Percentiles rank a stretch among this genome's conserved stretches.
Conservation (phyloP, 1,139 yeast species). For the Nakaseomyces kungkrabaensis region DNA sequence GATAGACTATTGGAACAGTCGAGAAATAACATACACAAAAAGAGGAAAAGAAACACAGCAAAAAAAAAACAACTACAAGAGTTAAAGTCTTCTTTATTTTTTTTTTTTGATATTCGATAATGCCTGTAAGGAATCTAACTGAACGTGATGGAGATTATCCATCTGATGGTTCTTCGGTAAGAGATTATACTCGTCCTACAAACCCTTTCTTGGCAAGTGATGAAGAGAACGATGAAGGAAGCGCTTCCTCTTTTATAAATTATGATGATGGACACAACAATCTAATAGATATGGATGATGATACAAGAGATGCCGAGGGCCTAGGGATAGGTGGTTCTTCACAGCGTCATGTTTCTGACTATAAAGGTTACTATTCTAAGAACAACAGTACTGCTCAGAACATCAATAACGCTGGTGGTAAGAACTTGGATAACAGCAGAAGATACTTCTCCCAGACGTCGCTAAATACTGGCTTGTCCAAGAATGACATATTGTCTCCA, state of each 20-base stretch:
- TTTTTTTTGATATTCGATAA: not conserved
- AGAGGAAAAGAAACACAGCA: not conserved
- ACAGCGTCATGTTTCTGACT: conserved; percentile 15
- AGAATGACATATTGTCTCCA: conserved; percentile 32
- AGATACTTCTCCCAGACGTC: conserved; percentile 6
- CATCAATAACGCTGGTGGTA: not conserved
- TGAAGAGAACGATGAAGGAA: conserved; percentile 14
- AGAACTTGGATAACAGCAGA: conserved; percentile 5
- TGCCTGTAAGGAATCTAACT: conserved; percentile 6
- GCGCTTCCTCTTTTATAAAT: conserved; percentile 5
- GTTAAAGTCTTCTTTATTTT: not conserved
- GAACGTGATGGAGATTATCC: conserved; percentile 1
- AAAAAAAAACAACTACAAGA: not conserved
- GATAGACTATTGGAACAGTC: too few relatives aligned
- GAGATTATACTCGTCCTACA: not conserved
- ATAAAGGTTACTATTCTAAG: conserved; percentile 24
- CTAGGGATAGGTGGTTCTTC: conserved; percentile 6
- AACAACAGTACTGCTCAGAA: conserved; percentile 8
- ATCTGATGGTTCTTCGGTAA: not conserved
- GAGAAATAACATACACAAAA: too few relatives aligned
- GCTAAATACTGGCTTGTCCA: conserved; percentile 13
- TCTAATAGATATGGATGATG: conserved; percentile 3
- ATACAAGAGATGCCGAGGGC: conserved; percentile 12
- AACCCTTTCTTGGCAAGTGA: conserved; percentile 20
- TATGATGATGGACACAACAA: conserved; percentile 3